Base-by-base conservation (phyloP, 2,329 filamentous ascomycete species). In the Epichloe gansuensis region DNA sequence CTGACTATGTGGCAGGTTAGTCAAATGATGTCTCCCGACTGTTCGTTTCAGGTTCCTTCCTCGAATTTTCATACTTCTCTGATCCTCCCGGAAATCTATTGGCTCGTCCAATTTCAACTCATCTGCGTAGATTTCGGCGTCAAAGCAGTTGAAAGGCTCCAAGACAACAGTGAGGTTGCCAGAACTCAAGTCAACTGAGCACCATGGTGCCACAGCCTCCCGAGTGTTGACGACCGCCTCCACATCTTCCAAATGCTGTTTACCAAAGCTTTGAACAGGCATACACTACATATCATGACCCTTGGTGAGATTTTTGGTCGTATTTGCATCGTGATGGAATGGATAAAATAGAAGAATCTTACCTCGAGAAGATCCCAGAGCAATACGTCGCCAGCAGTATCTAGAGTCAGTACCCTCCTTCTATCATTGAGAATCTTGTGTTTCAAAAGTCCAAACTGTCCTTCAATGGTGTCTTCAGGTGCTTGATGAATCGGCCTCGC, bases 101-200 rank as follows among this genome's bases (percentile, higher is more conserved):
- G 80, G 73, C 56, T 89, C 84, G 11, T 85, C 78, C 51, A 91
- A 60, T 41, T 82, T 74, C 38, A 94, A 72, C 68, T 97, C 90
- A 64, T 98, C 93, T 1, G 89, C 91, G 65, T 98, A 98, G 67
- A 95, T 86, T 63, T 98, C 93, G 15, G 90, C 93, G 68, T 98
- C 93, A 60, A 98, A 98, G 65, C 90, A 96, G 59, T 94, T 94
- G 62, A 93, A 94, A 41, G 90, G 88, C 63, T 98, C 93, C 17
- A 98, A 69, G 17, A 94, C 84, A 3, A 96, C 91, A 2, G 89
- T 91, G 51, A 98, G 73, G 56, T 87, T 89, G 38, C 93, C 93
- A 4, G 91, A 97, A 59, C 91, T 85, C 21, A 91, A 90, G 63
- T 98, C 89, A 50, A 97, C 86, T 2, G 88, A 88, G 64, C 93